Base-by-base conservation (phyloP, 192 early-diverging fungal genomes). In the Chytriomyces hyalinus region DNA sequence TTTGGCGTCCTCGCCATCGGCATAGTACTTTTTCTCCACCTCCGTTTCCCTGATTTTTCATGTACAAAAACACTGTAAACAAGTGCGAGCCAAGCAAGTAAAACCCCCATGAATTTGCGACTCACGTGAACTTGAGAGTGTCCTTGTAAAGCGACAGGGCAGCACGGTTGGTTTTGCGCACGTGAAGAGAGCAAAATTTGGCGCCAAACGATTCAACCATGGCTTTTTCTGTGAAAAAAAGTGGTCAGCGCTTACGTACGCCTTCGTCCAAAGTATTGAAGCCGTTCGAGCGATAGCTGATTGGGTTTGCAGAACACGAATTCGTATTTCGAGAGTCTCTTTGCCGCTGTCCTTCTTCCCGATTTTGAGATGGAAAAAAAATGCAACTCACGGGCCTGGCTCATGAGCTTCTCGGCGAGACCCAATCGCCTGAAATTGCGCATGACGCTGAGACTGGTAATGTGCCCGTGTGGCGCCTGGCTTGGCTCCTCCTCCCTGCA, bases 351-450 rank as follows among this genome's bases (percentile, higher is more conserved):
- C 36, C 36, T 3, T 3, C 36, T 36, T 36, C 36, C 36, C 36
- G 36, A 36, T 4, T 36, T 36, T 36, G 36, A 36, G 36, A 36
- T 36, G 36, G 36, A 36, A 36, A 65, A 48, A 57, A 53, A 24
- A 43, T 22, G 15, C 15, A 46, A 88, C 86, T 82, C 85, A 91
- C 92, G 92, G 13, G 94, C 89, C 88, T 97, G 96, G 44, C 80
- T 90, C 98, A 99, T 99, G 66, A 99, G 87, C 75, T 96, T 96
- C 77, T 97, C 94, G 10, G 98, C 98, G n/a, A 99, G 83, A 61
- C 98, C 98, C 43, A 99, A 85, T 65, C 96, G 89, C 80, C 98
- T 90, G 83, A 96, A 99, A 68, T 90, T 95, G 68, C 98, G 90
- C 94, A 99, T 93, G 17, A 99, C 98, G 36, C 95, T 94, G 44